phyloP scores from a whole-genome alignment of 306 rosid genomes.

The Senna siamea region DNA sequence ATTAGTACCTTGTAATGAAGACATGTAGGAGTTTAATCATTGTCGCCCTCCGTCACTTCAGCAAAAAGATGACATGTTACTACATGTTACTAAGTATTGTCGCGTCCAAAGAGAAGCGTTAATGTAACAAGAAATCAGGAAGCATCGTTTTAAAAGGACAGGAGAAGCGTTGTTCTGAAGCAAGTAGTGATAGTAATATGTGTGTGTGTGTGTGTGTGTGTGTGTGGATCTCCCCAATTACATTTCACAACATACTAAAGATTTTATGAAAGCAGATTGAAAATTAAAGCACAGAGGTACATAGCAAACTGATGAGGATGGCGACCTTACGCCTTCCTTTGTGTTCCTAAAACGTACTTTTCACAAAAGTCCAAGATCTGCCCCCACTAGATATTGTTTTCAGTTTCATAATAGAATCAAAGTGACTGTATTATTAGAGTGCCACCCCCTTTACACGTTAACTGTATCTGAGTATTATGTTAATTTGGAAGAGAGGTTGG shows the following conservation, averaged over 20 bases:
- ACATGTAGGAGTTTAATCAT: too few relatives aligned
- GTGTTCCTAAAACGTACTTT: conserved; percentile 52
- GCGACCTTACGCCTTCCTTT: conserved; percentile 49
- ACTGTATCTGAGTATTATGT: conserved; percentile 54
- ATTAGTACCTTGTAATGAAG: too few relatives aligned
- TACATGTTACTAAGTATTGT: too few relatives aligned
- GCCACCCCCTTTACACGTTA: conserved; percentile 32
- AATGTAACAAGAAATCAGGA: conserved; percentile 24
- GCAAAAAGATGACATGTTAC: too few relatives aligned
- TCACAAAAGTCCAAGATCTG: conserved; percentile 53
- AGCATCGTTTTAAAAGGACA: conserved; percentile 26
- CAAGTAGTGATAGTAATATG: conserved; percentile 40
- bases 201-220: too few relatives aligned
- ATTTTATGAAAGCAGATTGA: conserved; percentile 29
- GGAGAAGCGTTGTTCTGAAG: conserved; percentile 47
- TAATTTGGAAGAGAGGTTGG: neutral
- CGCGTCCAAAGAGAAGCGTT: neutral
- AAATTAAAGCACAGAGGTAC: conserved; percentile 10
- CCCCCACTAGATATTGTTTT: conserved; percentile 59
- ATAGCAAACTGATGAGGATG: conserved; percentile 40
- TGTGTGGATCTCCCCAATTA: conserved; percentile 16
- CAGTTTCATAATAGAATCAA: conserved; percentile 48
- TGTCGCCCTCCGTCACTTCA: too few relatives aligned
- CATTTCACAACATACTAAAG: neutral
- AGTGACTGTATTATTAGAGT: conserved; percentile 55